phyloP scores from a whole-genome alignment of 1,284 basidiomycete genomes.

The Rhodotorula sp. region DNA sequence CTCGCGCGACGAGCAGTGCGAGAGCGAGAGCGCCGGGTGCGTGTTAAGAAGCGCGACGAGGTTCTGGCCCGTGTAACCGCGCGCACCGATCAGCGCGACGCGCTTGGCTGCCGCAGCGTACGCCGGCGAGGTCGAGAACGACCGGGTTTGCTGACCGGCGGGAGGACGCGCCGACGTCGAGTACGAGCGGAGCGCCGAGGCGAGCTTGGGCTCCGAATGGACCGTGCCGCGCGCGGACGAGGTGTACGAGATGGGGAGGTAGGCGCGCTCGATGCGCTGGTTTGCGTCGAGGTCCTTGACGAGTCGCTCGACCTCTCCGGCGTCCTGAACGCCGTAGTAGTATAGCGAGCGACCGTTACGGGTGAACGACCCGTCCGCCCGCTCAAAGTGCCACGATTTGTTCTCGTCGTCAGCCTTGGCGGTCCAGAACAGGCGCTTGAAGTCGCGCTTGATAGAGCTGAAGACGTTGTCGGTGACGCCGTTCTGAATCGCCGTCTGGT shows the following conservation, averaged over 20 bases:
- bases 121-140: constrained; percentile 53
- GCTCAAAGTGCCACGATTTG: constrained; percentile 97
- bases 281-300: constrained; percentile 81
- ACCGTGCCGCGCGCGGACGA: constrained; percentile 52
- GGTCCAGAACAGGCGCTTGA: constrained; percentile 94
- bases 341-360: constrained; percentile 86
- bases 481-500: constrained; percentile 85
- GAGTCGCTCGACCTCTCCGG: constrained; percentile 84
- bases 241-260: constrained; percentile 78
- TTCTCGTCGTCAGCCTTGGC: constrained; percentile 91
- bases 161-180: constrained; percentile 62
- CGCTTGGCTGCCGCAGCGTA: constrained; percentile 64
- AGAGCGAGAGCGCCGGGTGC: constrained; percentile 83
- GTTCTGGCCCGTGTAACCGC: constrained; percentile 93
- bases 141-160: constrained; percentile 37
- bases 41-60: constrained; percentile 77
- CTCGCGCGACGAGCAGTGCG: constrained; percentile 94
- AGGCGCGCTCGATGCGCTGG: constrained; percentile 80
- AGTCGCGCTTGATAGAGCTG: constrained; percentile 90
- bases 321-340: constrained; percentile 95
- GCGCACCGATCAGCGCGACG: constrained; percentile 91
- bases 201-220: constrained; percentile 45
- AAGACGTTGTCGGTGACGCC: constrained; percentile 97
- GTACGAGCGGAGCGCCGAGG: constrained; percentile 59
- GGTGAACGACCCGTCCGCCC: constrained; percentile 95